Percentiles rank a stretch among this genome's conserved stretches.
Evolutionary conservation across 2,329 filamentous ascomycete genomes (phyloP).

Genomic region (Penicillium concentricum): DNA sequence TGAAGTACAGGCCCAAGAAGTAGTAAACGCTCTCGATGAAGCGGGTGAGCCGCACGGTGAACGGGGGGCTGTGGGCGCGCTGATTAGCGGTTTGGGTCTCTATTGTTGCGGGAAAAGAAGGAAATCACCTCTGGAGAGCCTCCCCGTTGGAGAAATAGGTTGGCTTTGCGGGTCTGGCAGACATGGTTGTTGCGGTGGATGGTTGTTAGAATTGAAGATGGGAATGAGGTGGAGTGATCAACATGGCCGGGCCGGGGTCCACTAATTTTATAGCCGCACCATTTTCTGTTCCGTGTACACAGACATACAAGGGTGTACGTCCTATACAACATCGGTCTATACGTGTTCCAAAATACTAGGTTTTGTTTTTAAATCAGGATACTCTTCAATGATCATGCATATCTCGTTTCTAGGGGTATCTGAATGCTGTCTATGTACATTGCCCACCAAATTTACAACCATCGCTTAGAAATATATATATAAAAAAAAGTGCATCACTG

Average conservation of each 20-base stretch:
- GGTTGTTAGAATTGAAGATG: slow-evolving; percentile 6
- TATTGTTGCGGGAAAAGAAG: background rate
- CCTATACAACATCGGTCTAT: background rate
- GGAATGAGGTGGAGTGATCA: slow-evolving; percentile 11
- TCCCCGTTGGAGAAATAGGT: slow-evolving; percentile 43
- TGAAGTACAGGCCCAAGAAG: slow-evolving; percentile 51
- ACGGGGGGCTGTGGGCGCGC: slow-evolving; percentile 39
- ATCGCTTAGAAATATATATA: slow-evolving; percentile 9
- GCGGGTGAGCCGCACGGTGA: slow-evolving; percentile 44
- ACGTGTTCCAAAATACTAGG: background rate
- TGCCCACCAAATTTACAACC: background rate
- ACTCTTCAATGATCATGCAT: background rate
- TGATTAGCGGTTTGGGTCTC: background rate
- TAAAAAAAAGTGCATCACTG: slow-evolving; percentile 1
- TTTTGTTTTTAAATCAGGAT: background rate
- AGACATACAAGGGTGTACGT: background rate
- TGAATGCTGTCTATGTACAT: slow-evolving; percentile 24
- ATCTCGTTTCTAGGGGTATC: slow-evolving; percentile 20
- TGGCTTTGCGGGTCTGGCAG: slow-evolving; percentile 22
- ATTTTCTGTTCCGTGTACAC: background rate
- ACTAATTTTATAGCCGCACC: slow-evolving; percentile 2
- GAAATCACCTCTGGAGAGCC: slow-evolving; percentile 36
- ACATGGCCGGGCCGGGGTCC: slow-evolving; percentile 3
- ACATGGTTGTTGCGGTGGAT: slow-evolving; percentile 28
- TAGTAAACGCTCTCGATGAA: slow-evolving; percentile 45